Evolutionary conservation across 208 protist species (phyloP).

Genomic region (Angomonas deanei): DNA sequence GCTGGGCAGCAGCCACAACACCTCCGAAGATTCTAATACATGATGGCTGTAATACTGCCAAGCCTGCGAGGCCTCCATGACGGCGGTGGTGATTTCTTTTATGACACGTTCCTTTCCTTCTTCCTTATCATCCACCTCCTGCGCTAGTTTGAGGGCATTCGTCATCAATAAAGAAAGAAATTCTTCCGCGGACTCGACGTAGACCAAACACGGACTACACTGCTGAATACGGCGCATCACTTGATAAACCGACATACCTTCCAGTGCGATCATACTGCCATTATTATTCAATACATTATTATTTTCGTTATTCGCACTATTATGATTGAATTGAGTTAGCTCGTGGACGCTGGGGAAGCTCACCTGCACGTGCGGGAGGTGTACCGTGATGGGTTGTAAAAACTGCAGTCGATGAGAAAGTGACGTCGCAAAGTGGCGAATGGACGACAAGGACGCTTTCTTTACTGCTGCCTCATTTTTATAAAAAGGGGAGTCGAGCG

Average conservation of each 20-base stretch:
- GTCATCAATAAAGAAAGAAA: slow-evolving; percentile 27
- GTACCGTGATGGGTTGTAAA: slow-evolving; percentile 22
- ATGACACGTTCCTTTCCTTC: not conserved
- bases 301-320: too few relatives aligned
- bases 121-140: not conserved
- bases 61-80: not conserved
- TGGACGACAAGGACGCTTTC: not conserved
- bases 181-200: slow-evolving; percentile 53
- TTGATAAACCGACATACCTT: slow-evolving; percentile 21
- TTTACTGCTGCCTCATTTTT: not conserved
- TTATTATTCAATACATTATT: too few relatives aligned
- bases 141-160: not conserved
- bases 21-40: slow-evolving; percentile 35
- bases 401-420: slow-evolving; percentile 8
- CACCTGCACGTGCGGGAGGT: slow-evolving; percentile 36
- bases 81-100: not conserved
- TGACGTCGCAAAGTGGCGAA: not conserved
- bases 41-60: not conserved
- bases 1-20: too few relatives aligned
- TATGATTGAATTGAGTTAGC: too few relatives aligned
- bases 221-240: slow-evolving; percentile 44
- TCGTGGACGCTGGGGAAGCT: slow-evolving; percentile 15
- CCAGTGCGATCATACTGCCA: too few relatives aligned
- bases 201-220: slow-evolving; percentile 51
- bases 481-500: not conserved